Evolutionary conservation across 768 basidiomycete genomes (phyloP).

Genomic region (Russula olivacea): DNA sequence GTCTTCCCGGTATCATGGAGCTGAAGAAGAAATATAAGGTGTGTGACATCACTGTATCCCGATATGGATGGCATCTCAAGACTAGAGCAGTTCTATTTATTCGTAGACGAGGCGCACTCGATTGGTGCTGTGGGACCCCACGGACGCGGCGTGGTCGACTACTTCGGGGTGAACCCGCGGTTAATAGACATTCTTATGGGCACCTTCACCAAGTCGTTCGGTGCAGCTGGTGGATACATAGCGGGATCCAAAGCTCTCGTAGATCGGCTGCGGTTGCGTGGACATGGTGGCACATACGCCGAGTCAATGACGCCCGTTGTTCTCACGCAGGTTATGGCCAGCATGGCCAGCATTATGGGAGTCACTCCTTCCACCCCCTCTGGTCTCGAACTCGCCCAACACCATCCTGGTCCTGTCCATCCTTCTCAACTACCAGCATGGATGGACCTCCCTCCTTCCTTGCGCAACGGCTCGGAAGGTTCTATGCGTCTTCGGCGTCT

Average conservation of each 20-base stretch:
- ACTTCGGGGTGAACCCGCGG: slow-evolving; percentile 78
- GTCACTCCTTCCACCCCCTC: slow-evolving; percentile 39
- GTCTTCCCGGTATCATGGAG: slow-evolving; percentile 76
- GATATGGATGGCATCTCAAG: neutral
- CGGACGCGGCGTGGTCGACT: slow-evolving; percentile 93
- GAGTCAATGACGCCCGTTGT: slow-evolving; percentile 91
- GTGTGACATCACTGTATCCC: slow-evolving; percentile 21
- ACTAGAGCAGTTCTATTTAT: slow-evolving; percentile 77
- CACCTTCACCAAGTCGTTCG: slow-evolving; percentile 94
- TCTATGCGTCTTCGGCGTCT: slow-evolving; percentile 74
- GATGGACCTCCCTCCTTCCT: slow-evolving; percentile 64
- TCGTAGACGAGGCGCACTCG: slow-evolving; percentile 96
- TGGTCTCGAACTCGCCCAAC: slow-evolving; percentile 29
- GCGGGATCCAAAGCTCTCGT: slow-evolving; percentile 77
- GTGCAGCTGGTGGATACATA: slow-evolving; percentile 92
- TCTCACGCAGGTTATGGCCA: slow-evolving; percentile 82
- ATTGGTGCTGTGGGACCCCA: slow-evolving; percentile 92
- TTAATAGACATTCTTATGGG: slow-evolving; percentile 95
- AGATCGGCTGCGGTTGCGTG: slow-evolving; percentile 71
- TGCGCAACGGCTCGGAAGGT: slow-evolving; percentile 84
- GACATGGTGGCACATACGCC: slow-evolving; percentile 79
- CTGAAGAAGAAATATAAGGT: slow-evolving; percentile 97
- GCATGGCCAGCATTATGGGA: slow-evolving; percentile 98
- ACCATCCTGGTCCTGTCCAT: slow-evolving; percentile 69
- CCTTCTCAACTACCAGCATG: slow-evolving; percentile 63